A percentile compares a stretch with the other conserved stretches of the same genome.
Conservation (phyloP, 257 asterid genomes). For the Ilex asprella region DNA sequence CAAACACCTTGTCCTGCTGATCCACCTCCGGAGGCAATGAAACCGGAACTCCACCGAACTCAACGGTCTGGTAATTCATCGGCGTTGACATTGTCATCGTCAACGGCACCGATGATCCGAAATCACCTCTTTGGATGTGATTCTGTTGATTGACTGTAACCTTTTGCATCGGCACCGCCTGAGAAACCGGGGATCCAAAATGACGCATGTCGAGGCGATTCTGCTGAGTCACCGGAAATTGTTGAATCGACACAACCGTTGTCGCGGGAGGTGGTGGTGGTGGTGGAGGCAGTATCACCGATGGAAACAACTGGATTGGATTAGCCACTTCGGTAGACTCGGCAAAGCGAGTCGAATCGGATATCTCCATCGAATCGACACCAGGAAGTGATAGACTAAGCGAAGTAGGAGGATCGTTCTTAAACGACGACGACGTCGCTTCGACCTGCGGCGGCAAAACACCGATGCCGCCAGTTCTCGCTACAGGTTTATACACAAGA, state of each 20-base stretch:
- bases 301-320: slow-evolving; percentile 21
- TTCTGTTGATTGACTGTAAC: neutral
- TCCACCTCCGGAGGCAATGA: neutral
- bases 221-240: neutral
- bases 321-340: slow-evolving; percentile 25
- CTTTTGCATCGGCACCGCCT: slow-evolving; percentile 2
- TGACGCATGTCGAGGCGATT: neutral
- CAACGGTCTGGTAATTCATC: neutral
- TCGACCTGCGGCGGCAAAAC: slow-evolving; percentile 30
- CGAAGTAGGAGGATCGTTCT: slow-evolving; percentile 54
- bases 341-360: neutral
- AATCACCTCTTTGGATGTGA: neutral
- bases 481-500: slow-evolving; percentile 40
- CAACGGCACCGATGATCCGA: slow-evolving; percentile 9
- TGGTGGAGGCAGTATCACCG: slow-evolving; percentile 6
- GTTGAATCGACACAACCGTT: slow-evolving; percentile 2
- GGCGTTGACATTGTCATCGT: neutral
- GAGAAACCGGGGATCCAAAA: too few species aligned
- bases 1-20: slow-evolving; percentile 36
- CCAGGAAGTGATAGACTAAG: slow-evolving; percentile 86
- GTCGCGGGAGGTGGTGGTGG: slow-evolving; percentile 12
- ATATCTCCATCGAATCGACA: slow-evolving; percentile 27
- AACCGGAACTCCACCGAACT: neutral
- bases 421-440: slow-evolving; percentile 17
- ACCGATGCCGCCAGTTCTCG: slow-evolving; percentile 26